Conservation (phyloP, 2,329 filamentous ascomycete genomes). For the Leptographium procerum region DNA sequence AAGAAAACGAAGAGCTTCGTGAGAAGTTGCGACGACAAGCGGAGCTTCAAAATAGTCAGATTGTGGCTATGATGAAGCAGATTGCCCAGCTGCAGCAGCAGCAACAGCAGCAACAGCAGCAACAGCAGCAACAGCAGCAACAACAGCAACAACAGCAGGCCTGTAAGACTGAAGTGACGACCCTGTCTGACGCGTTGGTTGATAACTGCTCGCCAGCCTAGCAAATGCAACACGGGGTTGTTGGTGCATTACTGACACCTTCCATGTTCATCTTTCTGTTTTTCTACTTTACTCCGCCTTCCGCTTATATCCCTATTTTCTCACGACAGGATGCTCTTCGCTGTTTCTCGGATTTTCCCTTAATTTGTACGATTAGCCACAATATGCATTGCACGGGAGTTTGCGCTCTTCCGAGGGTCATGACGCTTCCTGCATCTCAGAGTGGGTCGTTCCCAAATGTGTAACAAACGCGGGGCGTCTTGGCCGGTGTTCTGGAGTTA, state of each 20-base stretch:
- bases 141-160: not conserved
- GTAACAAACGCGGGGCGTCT: not conserved
- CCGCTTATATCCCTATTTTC: not conserved
- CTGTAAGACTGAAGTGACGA: not conserved
- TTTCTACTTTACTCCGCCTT: not conserved
- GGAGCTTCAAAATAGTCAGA: constrained; percentile 35
- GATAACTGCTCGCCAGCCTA: not conserved
- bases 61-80: constrained; percentile 35
- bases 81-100: constrained; percentile 30
- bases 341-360: not conserved
- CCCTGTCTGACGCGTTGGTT: not conserved
- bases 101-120: constrained; percentile 2
- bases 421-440: not conserved
- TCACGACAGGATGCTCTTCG: not conserved
- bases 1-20: constrained; percentile 50
- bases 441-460: not conserved
- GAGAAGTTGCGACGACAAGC: constrained; percentile 43
- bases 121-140: not conserved
- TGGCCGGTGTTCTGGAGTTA: not conserved
- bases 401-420: not conserved
- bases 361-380: not conserved
- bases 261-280: not conserved
- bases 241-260: not conserved
- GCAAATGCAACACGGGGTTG: not conserved
- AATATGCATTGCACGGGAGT: not conserved